These are phyloP conservation scores for Lentinula edodes DNA, from an alignment of 768 basidiomycete genomes.

Conservation along the genomic window DNA sequence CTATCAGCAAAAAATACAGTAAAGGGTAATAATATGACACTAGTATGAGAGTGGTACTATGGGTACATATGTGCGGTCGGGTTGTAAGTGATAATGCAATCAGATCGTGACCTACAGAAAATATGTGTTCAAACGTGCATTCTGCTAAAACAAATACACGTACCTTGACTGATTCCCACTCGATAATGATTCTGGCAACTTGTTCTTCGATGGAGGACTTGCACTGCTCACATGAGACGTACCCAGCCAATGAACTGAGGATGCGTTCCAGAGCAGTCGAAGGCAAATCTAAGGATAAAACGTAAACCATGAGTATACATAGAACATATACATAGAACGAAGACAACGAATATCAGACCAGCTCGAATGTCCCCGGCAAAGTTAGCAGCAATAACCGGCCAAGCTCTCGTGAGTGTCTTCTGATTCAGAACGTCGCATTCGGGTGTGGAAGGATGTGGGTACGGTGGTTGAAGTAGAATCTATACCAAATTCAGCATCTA, in stretches of 20 bases:
- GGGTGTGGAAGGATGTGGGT: not conserved
- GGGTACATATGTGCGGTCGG: too few relatives aligned
- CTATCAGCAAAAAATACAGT: not conserved
- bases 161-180: not conserved
- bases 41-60: not conserved
- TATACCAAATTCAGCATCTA: not conserved
- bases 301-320: too few relatives aligned
- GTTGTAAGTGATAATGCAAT: not conserved
- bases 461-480: slow-evolving; percentile 1
- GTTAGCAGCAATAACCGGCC: not conserved
- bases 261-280: not conserved
- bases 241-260: not conserved
- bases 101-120: not conserved
- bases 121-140: not conserved
- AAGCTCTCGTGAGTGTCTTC: not conserved
- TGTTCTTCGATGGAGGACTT: not conserved
- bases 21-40: not conserved
- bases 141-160: not conserved
- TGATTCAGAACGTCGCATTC: not conserved
- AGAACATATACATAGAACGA: not conserved
- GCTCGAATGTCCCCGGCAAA: slow-evolving; percentile 1
- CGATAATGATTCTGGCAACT: not conserved
- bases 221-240: not conserved
- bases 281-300: not conserved
- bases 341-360: not conserved